A percentile compares a stretch with the other conserved stretches of the same genome.
Evolutionary conservation across 2,329 filamentous ascomycete genomes (phyloP).

Genomic region (Botrytis cinerea): DNA sequence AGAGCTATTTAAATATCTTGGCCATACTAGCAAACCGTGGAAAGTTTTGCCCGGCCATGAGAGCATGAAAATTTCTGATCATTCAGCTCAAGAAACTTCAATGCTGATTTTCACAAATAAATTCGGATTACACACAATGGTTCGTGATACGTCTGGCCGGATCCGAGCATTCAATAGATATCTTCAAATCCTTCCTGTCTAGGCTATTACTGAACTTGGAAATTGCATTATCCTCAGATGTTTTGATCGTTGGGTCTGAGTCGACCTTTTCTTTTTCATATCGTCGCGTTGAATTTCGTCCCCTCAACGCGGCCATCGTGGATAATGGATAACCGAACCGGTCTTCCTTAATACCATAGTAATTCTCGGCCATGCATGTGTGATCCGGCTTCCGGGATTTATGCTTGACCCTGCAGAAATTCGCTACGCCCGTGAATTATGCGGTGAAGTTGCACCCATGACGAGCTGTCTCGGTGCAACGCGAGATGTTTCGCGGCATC

Average conservation of each 20-base stretch:
- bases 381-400: not conserved
- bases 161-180: not conserved
- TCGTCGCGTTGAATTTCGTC: not conserved
- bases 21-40: not conserved
- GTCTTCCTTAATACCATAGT: not conserved
- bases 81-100: not conserved
- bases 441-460: not conserved
- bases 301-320: not conserved
- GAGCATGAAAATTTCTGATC: not conserved
- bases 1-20: not conserved
- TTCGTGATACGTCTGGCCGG: not conserved
- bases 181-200: not conserved
- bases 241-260: not conserved
- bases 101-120: not conserved
- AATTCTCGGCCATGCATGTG: conserved; percentile 8
- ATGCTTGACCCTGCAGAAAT: conserved; percentile 1
- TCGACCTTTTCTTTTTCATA: not conserved
- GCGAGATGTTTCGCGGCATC: not conserved
- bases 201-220: not conserved
- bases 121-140: not conserved
- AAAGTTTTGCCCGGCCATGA: not conserved
- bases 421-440: not conserved
- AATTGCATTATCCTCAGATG: not conserved
- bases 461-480: not conserved
- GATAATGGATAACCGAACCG: not conserved